Evolutionary conservation across 1,284 basidiomycete species (phyloP), one percentile per base, ranked within the genome.

Genomic region (Vanrija sp.): DNA sequence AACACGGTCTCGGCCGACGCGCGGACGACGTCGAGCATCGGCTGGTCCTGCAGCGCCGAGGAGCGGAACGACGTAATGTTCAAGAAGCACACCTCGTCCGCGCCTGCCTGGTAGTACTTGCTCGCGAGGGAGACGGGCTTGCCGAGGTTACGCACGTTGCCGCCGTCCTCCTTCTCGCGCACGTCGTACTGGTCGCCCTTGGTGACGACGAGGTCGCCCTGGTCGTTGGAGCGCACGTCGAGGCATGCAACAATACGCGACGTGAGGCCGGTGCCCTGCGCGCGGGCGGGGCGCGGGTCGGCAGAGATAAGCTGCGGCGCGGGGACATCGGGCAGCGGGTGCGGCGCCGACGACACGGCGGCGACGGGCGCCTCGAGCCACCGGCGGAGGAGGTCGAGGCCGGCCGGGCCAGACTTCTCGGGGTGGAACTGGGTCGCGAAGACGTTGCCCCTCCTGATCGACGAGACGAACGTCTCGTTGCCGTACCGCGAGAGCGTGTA

Each of bases 151-250:
- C 96, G 88, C 6, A 99, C 96, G 5, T 86, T 85, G 38, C 92
- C 87, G 10, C 84, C 62, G 40, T 66, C 59, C 12, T 57, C 61
- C 70, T 88, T 90, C 75, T 98, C 95, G 54, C 95, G 89, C 15
- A 98, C 95, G 71, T 98, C 92, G 79, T 99, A 99, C 72, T 96
- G 94, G 77, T 99, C 96, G 53, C 96, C 96, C 79, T 99, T 99
- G 48, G 96, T 99, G 2, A 99, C 96, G 55, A 99, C 94, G 50
- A 99, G 85, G 74, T 99, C 96, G 45, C 96, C 96, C 29, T 87
- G 77, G 73, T 99, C 96, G 78, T 98, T 98, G 39, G 91, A 85
- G 43, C 96, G 87, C 34, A 99, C 95, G 75, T 99, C 96, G 83
- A 99, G 86, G 74, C 96, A 98, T 14, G 96, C 96, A 55, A 98